Evolutionary conservation across 2,329 filamentous ascomycete genomes (phyloP).

Genomic region (Fusarium irregulare): DNA sequence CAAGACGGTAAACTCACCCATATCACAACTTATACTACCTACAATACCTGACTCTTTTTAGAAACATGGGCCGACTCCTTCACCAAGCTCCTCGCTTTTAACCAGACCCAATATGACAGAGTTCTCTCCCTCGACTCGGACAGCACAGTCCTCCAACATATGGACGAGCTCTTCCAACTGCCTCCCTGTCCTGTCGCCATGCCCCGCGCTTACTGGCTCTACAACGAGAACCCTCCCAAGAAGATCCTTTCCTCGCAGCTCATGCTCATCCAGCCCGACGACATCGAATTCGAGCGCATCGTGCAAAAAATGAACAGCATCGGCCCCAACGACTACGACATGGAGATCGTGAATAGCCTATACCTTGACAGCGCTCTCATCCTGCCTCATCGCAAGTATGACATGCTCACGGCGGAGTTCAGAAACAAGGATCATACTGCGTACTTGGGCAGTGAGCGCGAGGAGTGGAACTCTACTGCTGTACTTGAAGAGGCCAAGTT

Average conservation of each 20-base stretch:
- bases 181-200: conserved; percentile 72
- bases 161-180: conserved; percentile 79
- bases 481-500: conserved; percentile 71
- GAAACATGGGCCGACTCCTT: conserved; percentile 72
- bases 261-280: conserved; percentile 69
- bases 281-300: conserved; percentile 60
- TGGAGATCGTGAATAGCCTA: conserved; percentile 74
- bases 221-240: conserved; percentile 52
- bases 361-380: conserved; percentile 70
- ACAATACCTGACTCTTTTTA: conserved; percentile 6
- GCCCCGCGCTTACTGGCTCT: conserved; percentile 79
- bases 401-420: conserved; percentile 72
- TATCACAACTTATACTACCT: fast-evolving
- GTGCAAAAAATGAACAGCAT: conserved; percentile 46
- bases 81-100: conserved; percentile 77
- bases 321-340: conserved; percentile 64
- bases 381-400: conserved; percentile 72
- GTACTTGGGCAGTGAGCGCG: conserved; percentile 56
- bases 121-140: conserved; percentile 71
- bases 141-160: conserved; percentile 67
- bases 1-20: conserved; percentile 49
- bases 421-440: conserved; percentile 61
- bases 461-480: conserved; percentile 67
- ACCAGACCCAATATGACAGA: conserved; percentile 68
- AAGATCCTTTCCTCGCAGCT: conserved; percentile 69